phyloP scores from a whole-genome alignment of 805 yeast species.

The Starmerella asiatica region DNA sequence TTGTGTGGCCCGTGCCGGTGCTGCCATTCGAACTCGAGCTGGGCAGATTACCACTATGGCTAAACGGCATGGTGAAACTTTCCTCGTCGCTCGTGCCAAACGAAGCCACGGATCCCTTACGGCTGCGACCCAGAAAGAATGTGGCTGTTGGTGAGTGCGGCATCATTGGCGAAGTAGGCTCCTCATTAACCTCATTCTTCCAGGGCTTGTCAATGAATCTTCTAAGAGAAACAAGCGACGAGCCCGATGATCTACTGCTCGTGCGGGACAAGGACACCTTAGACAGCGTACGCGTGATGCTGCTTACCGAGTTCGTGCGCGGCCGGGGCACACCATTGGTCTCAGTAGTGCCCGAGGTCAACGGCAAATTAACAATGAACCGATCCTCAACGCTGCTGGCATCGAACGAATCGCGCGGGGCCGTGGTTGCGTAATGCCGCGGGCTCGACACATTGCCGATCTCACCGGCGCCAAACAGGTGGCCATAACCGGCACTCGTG shows the following conservation, averaged over 20 bases:
- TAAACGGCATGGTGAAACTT: slow-evolving; percentile 8
- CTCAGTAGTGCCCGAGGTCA: not conserved
- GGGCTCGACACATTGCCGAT: slow-evolving; percentile 23
- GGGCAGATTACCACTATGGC: too few relatives aligned
- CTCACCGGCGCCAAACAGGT: slow-evolving; percentile 23
- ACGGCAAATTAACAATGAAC: slow-evolving; percentile 66
- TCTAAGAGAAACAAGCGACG: slow-evolving; percentile 30
- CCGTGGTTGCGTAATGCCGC: slow-evolving; percentile 20
- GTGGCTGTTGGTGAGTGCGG: slow-evolving; percentile 15
- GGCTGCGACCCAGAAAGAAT: slow-evolving; percentile 17
- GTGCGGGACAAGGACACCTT: slow-evolving; percentile 18
- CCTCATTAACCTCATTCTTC: slow-evolving; percentile 20
- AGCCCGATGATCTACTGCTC: slow-evolving; percentile 28
- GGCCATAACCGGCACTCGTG: slow-evolving; percentile 20
- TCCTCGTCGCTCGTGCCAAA: slow-evolving; percentile 24
- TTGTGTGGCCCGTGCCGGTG: too few relatives aligned
- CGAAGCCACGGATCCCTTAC: slow-evolving; percentile 23
- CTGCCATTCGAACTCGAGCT: not conserved
- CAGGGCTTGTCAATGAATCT: slow-evolving; percentile 36
- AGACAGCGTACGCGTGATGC: slow-evolving; percentile 18
- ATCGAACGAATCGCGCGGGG: slow-evolving; percentile 13
- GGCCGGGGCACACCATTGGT: not conserved
- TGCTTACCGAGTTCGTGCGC: slow-evolving; percentile 18
- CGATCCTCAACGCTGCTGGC: slow-evolving; percentile 51
- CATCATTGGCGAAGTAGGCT: slow-evolving; percentile 8